These are phyloP conservation scores for Zelopaecilomyces penicillatus DNA, from an alignment of 2,329 filamentous ascomycete genomes.

Conservation along the genomic window DNA sequence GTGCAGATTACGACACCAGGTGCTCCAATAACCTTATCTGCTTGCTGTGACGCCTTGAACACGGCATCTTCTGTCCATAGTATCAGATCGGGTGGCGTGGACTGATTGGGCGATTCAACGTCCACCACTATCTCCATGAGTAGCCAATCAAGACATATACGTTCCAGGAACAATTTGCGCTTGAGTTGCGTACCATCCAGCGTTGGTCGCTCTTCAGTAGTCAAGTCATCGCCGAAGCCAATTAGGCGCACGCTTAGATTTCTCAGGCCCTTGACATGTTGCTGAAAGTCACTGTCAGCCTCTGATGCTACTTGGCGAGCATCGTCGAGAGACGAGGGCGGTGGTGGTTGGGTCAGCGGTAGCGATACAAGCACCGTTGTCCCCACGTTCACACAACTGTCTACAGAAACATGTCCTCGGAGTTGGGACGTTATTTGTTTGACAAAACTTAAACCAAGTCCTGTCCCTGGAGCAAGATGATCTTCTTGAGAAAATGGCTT, in stretches of 20 bases:
- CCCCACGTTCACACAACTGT: conserved; percentile 31
- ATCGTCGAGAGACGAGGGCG: not conserved
- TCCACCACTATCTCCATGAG: conserved; percentile 18
- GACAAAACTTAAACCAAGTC: conserved; percentile 59
- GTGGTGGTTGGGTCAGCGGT: conserved; percentile 14
- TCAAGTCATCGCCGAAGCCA: conserved; percentile 11
- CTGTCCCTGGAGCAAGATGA: conserved; percentile 49
- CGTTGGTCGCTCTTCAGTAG: conserved; percentile 1
- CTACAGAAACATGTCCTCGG: conserved; percentile 49
- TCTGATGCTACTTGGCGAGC: conserved; percentile 4
- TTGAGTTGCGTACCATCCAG: conserved; percentile 4
- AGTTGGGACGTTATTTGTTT: conserved; percentile 50
- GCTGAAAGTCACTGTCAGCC: conserved; percentile 19
- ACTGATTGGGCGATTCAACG: not conserved
- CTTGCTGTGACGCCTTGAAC: not conserved
- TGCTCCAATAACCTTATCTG: conserved; percentile 6
- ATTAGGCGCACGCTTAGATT: conserved; percentile 22
- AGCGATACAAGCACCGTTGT: conserved; percentile 27
- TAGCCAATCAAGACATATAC: conserved; percentile 25
- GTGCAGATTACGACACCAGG: conserved; percentile 25
- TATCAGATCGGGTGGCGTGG: conserved; percentile 17
- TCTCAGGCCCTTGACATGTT: conserved; percentile 18
- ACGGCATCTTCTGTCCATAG: conserved; percentile 11
- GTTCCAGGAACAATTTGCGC: not conserved
- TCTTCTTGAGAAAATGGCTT: conserved; percentile 60